Conservation (phyloP, 495 filamentous ascomycete genomes). For the Recurvomyces mirabilis region DNA sequence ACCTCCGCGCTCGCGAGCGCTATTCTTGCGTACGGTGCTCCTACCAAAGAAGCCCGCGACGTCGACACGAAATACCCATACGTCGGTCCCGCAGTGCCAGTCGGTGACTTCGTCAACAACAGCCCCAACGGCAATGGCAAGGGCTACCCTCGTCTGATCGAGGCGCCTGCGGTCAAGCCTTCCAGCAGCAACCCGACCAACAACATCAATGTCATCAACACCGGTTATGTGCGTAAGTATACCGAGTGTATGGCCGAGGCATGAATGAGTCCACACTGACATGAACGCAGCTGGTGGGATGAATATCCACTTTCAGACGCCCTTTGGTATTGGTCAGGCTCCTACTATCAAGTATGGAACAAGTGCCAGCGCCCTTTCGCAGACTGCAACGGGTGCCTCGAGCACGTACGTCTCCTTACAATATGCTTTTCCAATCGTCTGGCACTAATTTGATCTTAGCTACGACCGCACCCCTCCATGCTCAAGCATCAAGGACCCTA, state of each 20-base stretch:
- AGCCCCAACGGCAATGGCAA: constrained; percentile 43
- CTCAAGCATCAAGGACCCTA: constrained; percentile 34
- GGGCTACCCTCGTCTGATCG: constrained; percentile 41
- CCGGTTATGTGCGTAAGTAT: constrained; percentile 39
- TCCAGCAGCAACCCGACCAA: constrained; percentile 33
- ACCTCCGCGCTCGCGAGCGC: constrained; percentile 1
- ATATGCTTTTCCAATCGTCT: background rate
- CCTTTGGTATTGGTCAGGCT: constrained; percentile 36
- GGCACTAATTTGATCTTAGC: constrained; percentile 22
- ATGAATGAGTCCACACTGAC: too few relatives aligned
- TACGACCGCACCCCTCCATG: constrained; percentile 44
- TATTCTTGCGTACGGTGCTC: constrained; percentile 2
- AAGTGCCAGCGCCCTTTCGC: constrained; percentile 23
- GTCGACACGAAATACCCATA: constrained; percentile 31
- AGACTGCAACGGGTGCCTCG: constrained; percentile 28
- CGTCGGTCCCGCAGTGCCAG: constrained; percentile 37
- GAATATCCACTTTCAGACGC: constrained; percentile 45
- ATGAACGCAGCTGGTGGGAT: too few relatives aligned
- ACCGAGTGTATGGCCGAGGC: too few relatives aligned
- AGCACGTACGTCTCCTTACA: constrained; percentile 26
- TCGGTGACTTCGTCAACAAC: constrained; percentile 41
- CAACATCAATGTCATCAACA: constrained; percentile 44
- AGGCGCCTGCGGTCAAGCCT: constrained; percentile 44
- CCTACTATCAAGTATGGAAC: constrained; percentile 37
- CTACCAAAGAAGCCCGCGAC: constrained; percentile 11